A percentile compares a stretch with the other conserved stretches of the same genome.
Conservation (phyloP, 2,329 filamentous ascomycete genomes). For the Colletotrichum plurivorum region DNA sequence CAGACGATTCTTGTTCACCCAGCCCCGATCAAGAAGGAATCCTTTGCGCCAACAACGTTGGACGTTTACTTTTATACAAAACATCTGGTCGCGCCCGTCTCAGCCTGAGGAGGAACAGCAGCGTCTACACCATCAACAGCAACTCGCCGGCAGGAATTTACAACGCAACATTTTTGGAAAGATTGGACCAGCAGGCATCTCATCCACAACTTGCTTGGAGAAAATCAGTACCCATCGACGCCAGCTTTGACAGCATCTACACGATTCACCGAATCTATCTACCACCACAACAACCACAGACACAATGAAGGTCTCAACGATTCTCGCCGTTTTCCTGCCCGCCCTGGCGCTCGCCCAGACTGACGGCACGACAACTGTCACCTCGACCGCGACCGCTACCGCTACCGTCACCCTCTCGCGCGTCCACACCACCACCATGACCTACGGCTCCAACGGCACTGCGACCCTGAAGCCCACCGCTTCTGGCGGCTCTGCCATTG, state of each 20-base stretch:
- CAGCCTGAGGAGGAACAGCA: not conserved
- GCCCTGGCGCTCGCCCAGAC: constrained; percentile 66
- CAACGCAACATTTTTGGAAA: not conserved
- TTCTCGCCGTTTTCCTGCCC: constrained; percentile 67
- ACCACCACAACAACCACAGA: constrained; percentile 33
- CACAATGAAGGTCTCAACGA: constrained; percentile 56
- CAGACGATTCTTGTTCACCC: constrained; percentile 11
- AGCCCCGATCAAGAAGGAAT: constrained; percentile 3
- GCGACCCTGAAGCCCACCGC: constrained; percentile 49
- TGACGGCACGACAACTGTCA: constrained; percentile 56
- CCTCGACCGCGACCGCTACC: constrained; percentile 65
- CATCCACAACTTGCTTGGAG: too few relatives aligned
- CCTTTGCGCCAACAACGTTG: constrained; percentile 6
- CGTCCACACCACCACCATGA: constrained; percentile 58
- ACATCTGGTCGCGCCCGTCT: not conserved
- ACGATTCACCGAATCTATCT: constrained; percentile 29
- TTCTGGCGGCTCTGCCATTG: constrained; percentile 42
- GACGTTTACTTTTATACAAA: constrained; percentile 24
- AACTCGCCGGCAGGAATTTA: constrained; percentile 8
- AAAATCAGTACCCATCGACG: constrained; percentile 19
- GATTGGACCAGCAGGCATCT: too few relatives aligned
- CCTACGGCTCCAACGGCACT: constrained; percentile 53
- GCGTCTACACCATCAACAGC: not conserved
- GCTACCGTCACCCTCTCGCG: constrained; percentile 52
- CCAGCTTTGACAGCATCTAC: constrained; percentile 44